A percentile compares a stretch with the other conserved stretches of the same genome.
These are phyloP conservation scores for Sporothrix dimorphospora DNA, from an alignment of 2,329 filamentous ascomycete species.

Conservation along the genomic window DNA sequence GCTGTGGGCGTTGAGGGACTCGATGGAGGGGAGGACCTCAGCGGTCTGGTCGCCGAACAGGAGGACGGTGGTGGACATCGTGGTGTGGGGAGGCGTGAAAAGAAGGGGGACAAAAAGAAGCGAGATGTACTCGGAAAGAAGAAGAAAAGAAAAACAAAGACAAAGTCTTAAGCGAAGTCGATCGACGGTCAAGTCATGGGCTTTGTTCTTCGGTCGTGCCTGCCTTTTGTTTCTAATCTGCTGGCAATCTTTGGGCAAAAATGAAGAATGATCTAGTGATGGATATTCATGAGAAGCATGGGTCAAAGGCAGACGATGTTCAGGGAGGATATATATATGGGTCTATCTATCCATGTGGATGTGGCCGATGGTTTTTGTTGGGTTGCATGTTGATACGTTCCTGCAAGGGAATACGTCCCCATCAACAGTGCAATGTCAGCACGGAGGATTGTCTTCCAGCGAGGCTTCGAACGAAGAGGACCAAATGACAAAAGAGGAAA, in stretches of 20 bases:
- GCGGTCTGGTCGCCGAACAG: slow-evolving; percentile 19
- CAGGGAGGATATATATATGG: neutral
- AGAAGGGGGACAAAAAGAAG: neutral
- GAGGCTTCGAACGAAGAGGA: too few species aligned
- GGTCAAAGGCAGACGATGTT: neutral
- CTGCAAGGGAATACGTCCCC: neutral
- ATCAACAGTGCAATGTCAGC: neutral
- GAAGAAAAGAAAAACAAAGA: neutral
- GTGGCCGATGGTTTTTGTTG: neutral
- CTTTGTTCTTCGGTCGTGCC: neutral
- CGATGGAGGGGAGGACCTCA: slow-evolving; percentile 19
- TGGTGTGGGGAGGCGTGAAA: neutral
- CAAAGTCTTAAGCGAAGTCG: neutral
- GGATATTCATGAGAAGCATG: neutral
- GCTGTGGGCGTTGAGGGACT: neutral
- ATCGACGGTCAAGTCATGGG: slow-evolving; percentile 14
- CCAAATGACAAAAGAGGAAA: neutral
- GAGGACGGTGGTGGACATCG: neutral
- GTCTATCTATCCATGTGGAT: too few species aligned
- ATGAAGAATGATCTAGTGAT: neutral
- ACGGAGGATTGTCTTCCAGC: neutral
- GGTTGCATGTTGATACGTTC: neutral
- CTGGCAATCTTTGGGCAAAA: neutral
- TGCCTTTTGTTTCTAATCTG: neutral
- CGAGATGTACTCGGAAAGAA: too few species aligned